Evolutionary conservation across 306 rosid species (phyloP).

Genomic region (Psophocarpus tetragonolobus): DNA sequence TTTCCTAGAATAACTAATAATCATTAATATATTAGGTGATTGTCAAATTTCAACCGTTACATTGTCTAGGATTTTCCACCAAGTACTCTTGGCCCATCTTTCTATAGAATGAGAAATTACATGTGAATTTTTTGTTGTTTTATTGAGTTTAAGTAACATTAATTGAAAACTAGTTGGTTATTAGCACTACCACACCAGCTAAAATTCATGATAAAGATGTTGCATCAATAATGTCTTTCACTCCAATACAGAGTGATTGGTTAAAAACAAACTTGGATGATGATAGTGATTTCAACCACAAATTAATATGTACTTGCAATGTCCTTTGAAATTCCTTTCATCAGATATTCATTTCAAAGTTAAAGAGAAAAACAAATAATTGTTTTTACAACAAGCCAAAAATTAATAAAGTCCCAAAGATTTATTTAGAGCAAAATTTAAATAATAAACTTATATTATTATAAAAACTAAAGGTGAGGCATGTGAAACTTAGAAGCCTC

Average conservation of each 20-base stretch:
- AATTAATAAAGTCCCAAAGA: not conserved
- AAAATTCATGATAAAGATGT: conserved; percentile 3
- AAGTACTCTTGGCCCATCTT: conserved; percentile 96
- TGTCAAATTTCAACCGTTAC: conserved; percentile 95
- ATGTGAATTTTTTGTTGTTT: conserved; percentile 28
- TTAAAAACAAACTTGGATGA: not conserved
- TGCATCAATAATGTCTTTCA: conserved; percentile 2
- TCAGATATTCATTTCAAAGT: not conserved
- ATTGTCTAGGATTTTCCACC: conserved; percentile 99
- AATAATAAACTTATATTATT: not conserved
- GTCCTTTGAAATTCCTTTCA: conserved; percentile 16
- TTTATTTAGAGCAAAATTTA: not conserved
- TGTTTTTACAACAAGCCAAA: not conserved
- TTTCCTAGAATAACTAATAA: too few relatives aligned
- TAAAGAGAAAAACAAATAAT: not conserved
- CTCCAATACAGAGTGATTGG: conserved; percentile 1
- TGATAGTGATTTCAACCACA: not conserved
- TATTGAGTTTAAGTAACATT: too few relatives aligned
- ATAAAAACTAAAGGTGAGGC: not conserved
- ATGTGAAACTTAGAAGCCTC: not conserved
- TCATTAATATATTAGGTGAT: too few relatives aligned
- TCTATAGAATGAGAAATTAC: conserved; percentile 54
- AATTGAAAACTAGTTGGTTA: too few relatives aligned
- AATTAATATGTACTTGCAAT: conserved; percentile 13
- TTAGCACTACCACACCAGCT: too few relatives aligned